Conservation (phyloP, 129 eudicot species). For the Centella asiatica region DNA sequence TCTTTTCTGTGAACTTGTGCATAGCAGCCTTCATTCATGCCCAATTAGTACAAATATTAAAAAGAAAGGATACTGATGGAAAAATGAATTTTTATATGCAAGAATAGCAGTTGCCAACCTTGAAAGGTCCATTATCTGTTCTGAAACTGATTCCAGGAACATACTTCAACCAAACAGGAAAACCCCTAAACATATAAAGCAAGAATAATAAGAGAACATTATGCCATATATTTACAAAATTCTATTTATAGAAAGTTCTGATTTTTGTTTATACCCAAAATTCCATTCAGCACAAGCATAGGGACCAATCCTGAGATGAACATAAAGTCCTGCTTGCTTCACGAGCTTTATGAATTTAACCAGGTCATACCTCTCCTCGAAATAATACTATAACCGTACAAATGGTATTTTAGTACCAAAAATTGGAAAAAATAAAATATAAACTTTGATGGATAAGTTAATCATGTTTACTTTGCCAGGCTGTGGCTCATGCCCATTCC, state of each 20-base stretch:
- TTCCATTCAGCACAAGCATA: constrained; percentile 99
- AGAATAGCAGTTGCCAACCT: constrained; percentile 36
- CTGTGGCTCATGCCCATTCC: constrained; percentile 99
- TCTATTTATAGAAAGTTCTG: neutral
- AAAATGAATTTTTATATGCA: neutral
- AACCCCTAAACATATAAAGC: constrained; percentile 53
- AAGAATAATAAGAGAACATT: constrained; percentile 6
- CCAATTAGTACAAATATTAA: neutral
- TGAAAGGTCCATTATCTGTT: constrained; percentile 92
- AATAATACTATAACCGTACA: constrained; percentile 22
- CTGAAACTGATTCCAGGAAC: constrained; percentile 94
- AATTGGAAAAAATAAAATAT: neutral
- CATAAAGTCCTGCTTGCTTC: constrained; percentile 92
- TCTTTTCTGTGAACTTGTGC: constrained; percentile 91
- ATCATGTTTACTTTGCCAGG: constrained; percentile 64
- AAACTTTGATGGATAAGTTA: neutral
- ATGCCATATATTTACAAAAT: neutral
- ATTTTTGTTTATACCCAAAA: constrained; percentile 62
- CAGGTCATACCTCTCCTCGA: constrained; percentile 90
- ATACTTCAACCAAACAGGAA: constrained; percentile 98
- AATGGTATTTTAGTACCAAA: neutral
- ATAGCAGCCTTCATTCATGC: constrained; percentile 54
- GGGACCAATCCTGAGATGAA: constrained; percentile 94
- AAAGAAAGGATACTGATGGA: neutral
- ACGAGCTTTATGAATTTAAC: constrained; percentile 93